Base-by-base conservation (phyloP, 441 rosid genomes). In the Pelargonium citronellum region DNA sequence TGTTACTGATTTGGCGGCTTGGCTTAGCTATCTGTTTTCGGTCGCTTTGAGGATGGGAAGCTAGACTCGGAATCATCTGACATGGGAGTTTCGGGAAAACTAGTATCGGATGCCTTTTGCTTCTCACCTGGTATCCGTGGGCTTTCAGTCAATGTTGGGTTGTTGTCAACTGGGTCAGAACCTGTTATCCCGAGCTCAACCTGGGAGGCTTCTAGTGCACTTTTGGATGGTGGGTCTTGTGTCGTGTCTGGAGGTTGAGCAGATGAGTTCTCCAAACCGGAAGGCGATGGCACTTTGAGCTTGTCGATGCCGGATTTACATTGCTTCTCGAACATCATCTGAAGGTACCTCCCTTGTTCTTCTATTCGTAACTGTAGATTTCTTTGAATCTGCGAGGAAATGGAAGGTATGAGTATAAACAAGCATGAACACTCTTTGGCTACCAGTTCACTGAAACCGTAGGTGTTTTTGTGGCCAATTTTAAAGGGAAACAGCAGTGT, bases 251-350 rank as follows among this genome's bases (percentile, higher is more conserved):
- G 69, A 70, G 85, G 68, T 13, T 10, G 72, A 51, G 75, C 63
- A 5, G 83, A 71, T 13, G 75, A 75, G 67, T 87, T 76, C 72
- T 79, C 87, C 77, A 67, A 75, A 72, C 75, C 72, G 69, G 90
- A 86, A 60, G 94, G 77, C 7, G 91, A 74, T 46, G 91, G 73
- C 5, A 34, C 78, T 80, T 87, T 85, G 63, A 78, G 78, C 86
- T 79, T 82, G 77, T 79, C 79, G n/a, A 77, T 69, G 70, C 88
- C 90, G 0, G 95, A 81, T 74, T 83, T 86, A 74, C 73, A 75
- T 80, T 92, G 98, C 79, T 88, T 89, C 89, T 93, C 97, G 63
- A 93, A 93, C 96, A 93, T 93, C 96, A 83, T 86, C 75, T 93
- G 96, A 69, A 93, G 91, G 83, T 87, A 78, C 85, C 84, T 88